Conservation (phyloP, 768 basidiomycete species). For the Tylopilus balloui region DNA sequence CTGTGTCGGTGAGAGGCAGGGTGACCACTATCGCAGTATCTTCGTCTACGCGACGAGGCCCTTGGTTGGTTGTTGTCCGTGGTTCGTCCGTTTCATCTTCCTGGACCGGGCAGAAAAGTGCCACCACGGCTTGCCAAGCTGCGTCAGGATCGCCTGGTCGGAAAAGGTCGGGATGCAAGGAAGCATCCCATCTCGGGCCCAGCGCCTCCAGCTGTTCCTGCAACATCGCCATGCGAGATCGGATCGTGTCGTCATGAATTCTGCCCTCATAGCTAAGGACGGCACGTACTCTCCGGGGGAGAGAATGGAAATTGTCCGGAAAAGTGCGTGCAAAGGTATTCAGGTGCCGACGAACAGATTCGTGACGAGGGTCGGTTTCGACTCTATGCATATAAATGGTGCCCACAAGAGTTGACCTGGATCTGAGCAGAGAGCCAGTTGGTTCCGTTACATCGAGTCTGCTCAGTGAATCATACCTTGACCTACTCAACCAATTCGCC, state of each 20-base stretch:
- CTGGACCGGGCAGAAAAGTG: constrained; percentile 9
- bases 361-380: background rate
- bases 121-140: constrained; percentile 13
- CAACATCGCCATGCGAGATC: background rate
- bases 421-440: constrained; percentile 2
- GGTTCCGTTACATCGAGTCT: background rate
- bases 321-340: constrained; percentile 2
- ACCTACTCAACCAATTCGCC: constrained; percentile 5
- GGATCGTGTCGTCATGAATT: rapidly evolving
- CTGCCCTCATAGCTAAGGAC: constrained; percentile 1
- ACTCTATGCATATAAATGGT: constrained; percentile 16
- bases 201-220: background rate
- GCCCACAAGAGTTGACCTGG: constrained; percentile 4
- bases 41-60: too few relatives aligned
- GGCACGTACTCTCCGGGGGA: background rate
- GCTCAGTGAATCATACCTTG: background rate
- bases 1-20: too few relatives aligned
- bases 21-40: too few relatives aligned
- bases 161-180: constrained; percentile 1
- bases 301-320: background rate
- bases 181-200: background rate
- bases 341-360: background rate
- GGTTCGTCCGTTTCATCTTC: too few relatives aligned
- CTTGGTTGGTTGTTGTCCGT: too few relatives aligned
- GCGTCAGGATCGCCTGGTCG: background rate